Evolutionary conservation across 129 eudicot genomes (phyloP).

Genomic region (Saussurea involucrata): DNA sequence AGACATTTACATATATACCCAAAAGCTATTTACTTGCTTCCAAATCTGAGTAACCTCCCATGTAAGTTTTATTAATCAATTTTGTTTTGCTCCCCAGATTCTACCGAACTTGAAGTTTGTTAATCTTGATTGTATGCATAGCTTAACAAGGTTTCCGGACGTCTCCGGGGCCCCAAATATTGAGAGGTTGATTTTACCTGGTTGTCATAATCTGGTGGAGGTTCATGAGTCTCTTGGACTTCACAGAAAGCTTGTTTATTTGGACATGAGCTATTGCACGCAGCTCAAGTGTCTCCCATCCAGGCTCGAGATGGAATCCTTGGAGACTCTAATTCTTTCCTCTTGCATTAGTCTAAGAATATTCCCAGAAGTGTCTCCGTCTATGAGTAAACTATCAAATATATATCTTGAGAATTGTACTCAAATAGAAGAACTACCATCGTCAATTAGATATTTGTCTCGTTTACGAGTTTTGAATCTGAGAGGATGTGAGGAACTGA

Average conservation of each 20-base stretch:
- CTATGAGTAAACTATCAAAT: neutral
- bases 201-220: neutral
- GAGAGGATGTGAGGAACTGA: neutral
- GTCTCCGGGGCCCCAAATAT: slow-evolving; percentile 1
- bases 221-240: slow-evolving; percentile 5
- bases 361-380: neutral
- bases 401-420: neutral
- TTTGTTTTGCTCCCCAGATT: neutral
- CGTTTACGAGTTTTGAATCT: neutral
- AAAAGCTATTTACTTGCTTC: neutral
- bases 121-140: neutral
- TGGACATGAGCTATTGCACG: neutral
- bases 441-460: neutral
- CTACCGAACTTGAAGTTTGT: neutral
- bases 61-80: neutral
- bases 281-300: slow-evolving; percentile 1
- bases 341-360: neutral
- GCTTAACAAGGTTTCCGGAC: neutral
- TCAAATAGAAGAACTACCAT: neutral
- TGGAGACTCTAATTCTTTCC: neutral
- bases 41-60: neutral
- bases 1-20: neutral
- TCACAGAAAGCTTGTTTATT: neutral
- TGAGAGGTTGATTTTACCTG: neutral
- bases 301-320: neutral